Conservation (phyloP, 805 yeast genomes). For the Danielia oregonensis region DNA sequence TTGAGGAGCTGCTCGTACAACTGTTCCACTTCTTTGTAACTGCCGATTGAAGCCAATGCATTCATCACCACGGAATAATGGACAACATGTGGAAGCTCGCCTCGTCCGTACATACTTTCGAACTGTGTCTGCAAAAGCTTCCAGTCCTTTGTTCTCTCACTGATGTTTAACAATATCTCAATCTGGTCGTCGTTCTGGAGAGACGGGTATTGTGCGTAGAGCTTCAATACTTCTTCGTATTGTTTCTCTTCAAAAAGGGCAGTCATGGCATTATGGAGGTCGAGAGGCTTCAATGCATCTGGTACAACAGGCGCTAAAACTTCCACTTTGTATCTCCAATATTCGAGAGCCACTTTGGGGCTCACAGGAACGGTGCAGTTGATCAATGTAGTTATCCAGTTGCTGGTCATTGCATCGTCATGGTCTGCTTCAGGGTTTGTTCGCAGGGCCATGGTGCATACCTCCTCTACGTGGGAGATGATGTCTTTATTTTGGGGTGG, state of each 20-base stretch:
- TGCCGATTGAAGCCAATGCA: conserved; percentile 52
- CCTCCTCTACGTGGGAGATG: conserved; percentile 1
- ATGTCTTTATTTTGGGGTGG: conserved; percentile 10
- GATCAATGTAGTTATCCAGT: conserved; percentile 12
- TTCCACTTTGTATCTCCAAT: conserved; percentile 21
- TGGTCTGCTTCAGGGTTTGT: conserved; percentile 1
- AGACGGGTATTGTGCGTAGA: conserved; percentile 33
- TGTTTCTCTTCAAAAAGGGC: conserved; percentile 22
- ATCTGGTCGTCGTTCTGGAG: conserved; percentile 48
- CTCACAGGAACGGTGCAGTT: conserved; percentile 11
- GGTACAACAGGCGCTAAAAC: neutral
- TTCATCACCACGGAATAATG: conserved; percentile 63
- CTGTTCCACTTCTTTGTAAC: conserved; percentile 43
- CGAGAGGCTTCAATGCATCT: conserved; percentile 13
- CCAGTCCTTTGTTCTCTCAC: conserved; percentile 50
- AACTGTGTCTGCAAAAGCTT: conserved; percentile 50
- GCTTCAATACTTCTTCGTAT: conserved; percentile 16
- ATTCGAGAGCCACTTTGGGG: conserved; percentile 6
- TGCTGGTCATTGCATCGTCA: neutral
- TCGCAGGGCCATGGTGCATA: conserved; percentile 5
- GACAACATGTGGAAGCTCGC: conserved; percentile 46
- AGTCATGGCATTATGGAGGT: conserved; percentile 29
- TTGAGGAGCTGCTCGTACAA: conserved; percentile 46
- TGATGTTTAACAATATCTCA: conserved; percentile 44
- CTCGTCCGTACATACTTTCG: conserved; percentile 52